Conservation (phyloP, 192 early-diverging fungal genomes). For the Chytriomyces hyalinus region DNA sequence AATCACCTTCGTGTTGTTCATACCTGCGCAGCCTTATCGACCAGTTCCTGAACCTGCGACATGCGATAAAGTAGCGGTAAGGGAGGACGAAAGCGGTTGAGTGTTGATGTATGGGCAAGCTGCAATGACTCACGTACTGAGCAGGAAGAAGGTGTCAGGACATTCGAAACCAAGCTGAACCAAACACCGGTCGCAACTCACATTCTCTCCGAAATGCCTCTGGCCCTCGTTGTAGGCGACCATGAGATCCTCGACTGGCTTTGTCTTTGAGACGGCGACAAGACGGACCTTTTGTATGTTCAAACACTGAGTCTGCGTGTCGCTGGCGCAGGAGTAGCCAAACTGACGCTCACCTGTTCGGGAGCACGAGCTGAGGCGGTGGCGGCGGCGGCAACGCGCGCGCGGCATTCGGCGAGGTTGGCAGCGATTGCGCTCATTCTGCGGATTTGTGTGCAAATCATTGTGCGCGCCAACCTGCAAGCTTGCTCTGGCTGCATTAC, state of each 20-base stretch:
- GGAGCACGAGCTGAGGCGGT: neutral
- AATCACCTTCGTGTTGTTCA: conserved; percentile 21
- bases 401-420: conserved; percentile 23
- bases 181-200: conserved; percentile 43
- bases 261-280: conserved; percentile 95
- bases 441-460: neutral
- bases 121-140: conserved; percentile 46
- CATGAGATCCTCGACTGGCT: conserved; percentile 80
- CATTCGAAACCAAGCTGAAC: conserved; percentile 20
- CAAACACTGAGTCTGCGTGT: neutral
- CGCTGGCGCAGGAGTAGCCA: neutral
- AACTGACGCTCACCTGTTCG: neutral
- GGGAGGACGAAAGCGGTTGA: neutral
- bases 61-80: conserved; percentile 4
- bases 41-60: conserved; percentile 85
- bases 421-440: neutral
- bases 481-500: neutral
- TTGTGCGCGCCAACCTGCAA: neutral
- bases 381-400: conserved; percentile 18
- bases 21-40: conserved; percentile 81
- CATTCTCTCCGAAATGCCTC: conserved; percentile 97
- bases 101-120: neutral
- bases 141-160: neutral
- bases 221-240: conserved; percentile 83
- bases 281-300: conserved; percentile 55